Evolutionary conservation across 345 rosid species (phyloP), one percentile per base, ranked within the genome.

Genomic region (Citrus trifoliata): DNA sequence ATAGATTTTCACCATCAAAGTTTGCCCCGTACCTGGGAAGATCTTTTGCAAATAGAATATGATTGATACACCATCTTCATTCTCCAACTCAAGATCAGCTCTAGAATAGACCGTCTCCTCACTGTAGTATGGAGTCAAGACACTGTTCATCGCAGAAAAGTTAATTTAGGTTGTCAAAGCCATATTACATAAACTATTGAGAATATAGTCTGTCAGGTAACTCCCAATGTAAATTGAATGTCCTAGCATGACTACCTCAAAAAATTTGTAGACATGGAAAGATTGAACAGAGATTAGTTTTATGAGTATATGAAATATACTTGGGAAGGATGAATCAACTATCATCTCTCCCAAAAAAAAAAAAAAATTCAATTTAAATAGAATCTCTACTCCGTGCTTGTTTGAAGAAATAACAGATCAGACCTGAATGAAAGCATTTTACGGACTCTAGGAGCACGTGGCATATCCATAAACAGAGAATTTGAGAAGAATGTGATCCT

Each of bases 391-490:
- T 77, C 7, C 51, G 70, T 53, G 53, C 53, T 67, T 40, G 73
- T 71, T 19, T 58, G 70, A 38, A 76, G 42, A 71, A 71, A 74
- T 27, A 74, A 28, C 71, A 30, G 56, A 67, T 35, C 65, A 55
- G 51, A 78, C 99, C 98, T 95, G 91, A 93, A 95, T 61, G 98
- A 95, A 77, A 95, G 93, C 98, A 93, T 95, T 81, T 90, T 91
- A 71, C 93, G 95, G 80, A 95, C 99, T 51, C 88, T 86, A 76
- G 99, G 97, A 85, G 99, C 89, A 71, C 91, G 95, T 4, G 98
- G 99, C 95, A 95, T 93, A 81, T 95, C 98, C 99, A 93, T 95
- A 80, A 95, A 95, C 82, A 95, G 83, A 32, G 99, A 95, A 72
- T 93, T 95, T 78, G 98, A 76, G 83, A 95, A 93, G 88, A 95